Conservation (phyloP, 352 stramenopile species). For the Phytophthora sp. region DNA sequence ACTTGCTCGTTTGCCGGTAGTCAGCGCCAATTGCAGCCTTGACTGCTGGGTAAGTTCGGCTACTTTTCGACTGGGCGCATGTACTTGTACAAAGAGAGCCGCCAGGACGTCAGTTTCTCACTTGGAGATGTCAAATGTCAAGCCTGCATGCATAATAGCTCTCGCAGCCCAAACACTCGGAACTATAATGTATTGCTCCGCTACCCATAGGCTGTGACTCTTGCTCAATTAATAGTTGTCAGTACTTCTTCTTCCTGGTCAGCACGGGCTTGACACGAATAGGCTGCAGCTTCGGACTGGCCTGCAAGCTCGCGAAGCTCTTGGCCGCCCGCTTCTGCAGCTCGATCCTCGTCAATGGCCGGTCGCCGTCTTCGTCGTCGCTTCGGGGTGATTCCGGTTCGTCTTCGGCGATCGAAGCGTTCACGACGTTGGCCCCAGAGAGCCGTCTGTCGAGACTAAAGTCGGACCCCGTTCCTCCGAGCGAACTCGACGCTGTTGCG, state of each 20-base stretch:
- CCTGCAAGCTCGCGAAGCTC: slow-evolving; percentile 54
- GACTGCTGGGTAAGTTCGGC: slow-evolving; percentile 20
- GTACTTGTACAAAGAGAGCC: slow-evolving; percentile 8
- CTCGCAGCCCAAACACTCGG: too few relatives aligned
- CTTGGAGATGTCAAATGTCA: too few relatives aligned
- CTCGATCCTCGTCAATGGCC: slow-evolving; percentile 65
- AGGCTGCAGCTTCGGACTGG: slow-evolving; percentile 51
- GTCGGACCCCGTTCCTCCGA: slow-evolving; percentile 4
- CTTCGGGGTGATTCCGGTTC: slow-evolving; percentile 46
- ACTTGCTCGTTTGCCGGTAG: slow-evolving; percentile 32
- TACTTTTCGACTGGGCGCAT: slow-evolving; percentile 3
- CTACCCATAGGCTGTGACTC: too few relatives aligned
- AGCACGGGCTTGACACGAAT: slow-evolving; percentile 33
- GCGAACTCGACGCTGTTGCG: background rate
- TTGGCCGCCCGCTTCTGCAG: slow-evolving; percentile 67
- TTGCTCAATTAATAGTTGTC: too few relatives aligned
- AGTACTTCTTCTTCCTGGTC: slow-evolving; percentile 56
- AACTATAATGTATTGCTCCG: too few relatives aligned
- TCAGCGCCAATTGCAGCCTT: too few relatives aligned
- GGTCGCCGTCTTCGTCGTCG: slow-evolving; percentile 72
- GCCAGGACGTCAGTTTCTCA: slow-evolving; percentile 12
- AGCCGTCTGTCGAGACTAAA: slow-evolving; percentile 19
- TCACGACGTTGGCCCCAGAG: slow-evolving; percentile 32
- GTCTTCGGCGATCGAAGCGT: slow-evolving; percentile 55
- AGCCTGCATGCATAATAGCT: too few relatives aligned